phyloP scores from a whole-genome alignment of 2,329 filamentous ascomycete genomes.

The Hypocreales sp. region DNA sequence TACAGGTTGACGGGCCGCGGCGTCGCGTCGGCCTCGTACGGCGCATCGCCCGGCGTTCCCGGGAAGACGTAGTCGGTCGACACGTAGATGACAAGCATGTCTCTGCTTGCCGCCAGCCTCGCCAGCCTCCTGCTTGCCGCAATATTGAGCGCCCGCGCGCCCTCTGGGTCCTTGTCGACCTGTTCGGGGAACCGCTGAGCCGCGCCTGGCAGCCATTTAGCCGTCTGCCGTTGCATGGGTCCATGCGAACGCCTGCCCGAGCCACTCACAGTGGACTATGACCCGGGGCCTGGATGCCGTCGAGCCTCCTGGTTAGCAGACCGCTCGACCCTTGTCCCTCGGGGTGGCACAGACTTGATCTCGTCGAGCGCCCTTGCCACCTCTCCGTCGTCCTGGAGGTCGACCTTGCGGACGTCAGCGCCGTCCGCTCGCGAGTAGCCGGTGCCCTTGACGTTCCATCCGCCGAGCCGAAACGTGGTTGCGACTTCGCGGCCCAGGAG shows the following conservation, averaged over 20 bases:
- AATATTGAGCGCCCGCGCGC: slow-evolving; percentile 60
- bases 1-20: slow-evolving; percentile 66
- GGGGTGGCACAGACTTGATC: slow-evolving; percentile 32
- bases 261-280: slow-evolving; percentile 59
- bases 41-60: slow-evolving; percentile 62
- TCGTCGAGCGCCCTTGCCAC: slow-evolving; percentile 35
- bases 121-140: slow-evolving; percentile 54
- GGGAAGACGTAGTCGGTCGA: slow-evolving; percentile 74
- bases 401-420: slow-evolving; percentile 46
- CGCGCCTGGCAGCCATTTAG: slow-evolving; percentile 39
- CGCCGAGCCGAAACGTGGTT: slow-evolving; percentile 44
- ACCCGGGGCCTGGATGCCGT: slow-evolving; percentile 45
- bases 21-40: slow-evolving; percentile 51
- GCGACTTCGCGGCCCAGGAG: slow-evolving; percentile 69
- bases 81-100: slow-evolving; percentile 57
- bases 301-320: slow-evolving; percentile 1
- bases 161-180: slow-evolving; percentile 65
- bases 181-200: slow-evolving; percentile 81
- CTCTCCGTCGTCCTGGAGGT: slow-evolving; percentile 30
- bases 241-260: too few relatives aligned
- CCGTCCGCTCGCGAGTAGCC: slow-evolving; percentile 62
- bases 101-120: slow-evolving; percentile 43
- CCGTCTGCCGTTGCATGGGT: too few relatives aligned
- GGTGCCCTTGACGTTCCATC: slow-evolving; percentile 57
- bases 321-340: too few relatives aligned